Evolutionary conservation across 805 yeast species (phyloP).

Genomic region (Wickerhamiella kurtzmanii): DNA sequence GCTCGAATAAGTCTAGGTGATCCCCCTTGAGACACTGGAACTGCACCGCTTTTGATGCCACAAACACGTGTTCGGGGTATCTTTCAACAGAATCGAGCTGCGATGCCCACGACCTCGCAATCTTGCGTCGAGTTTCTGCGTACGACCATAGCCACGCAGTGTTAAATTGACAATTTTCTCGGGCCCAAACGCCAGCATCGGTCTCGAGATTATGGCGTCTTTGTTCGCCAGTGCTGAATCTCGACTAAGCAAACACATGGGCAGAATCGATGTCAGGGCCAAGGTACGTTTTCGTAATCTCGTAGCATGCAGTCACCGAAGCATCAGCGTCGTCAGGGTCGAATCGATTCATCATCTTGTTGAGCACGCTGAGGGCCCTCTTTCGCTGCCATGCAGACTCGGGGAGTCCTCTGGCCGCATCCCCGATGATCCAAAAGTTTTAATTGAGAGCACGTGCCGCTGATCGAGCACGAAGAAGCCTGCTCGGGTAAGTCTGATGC

Average conservation of each 20-base stretch:
- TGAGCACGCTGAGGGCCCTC: constrained; percentile 68
- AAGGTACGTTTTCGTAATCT: constrained; percentile 46
- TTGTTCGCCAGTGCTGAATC: not conserved
- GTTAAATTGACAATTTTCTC: constrained; percentile 94
- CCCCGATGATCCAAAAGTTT: constrained; percentile 82
- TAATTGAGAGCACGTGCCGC: constrained; percentile 63
- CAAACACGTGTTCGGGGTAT: constrained; percentile 88
- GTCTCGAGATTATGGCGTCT: not conserved
- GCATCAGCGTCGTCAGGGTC: constrained; percentile 48
- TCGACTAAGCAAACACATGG: constrained; percentile 34
- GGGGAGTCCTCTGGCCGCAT: constrained; percentile 78
- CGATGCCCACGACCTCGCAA: constrained; percentile 90
- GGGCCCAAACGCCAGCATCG: constrained; percentile 45
- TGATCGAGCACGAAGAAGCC: constrained; percentile 72
- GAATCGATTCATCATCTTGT: constrained; percentile 69
- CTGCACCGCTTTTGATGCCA: constrained; percentile 93
- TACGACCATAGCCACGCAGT: constrained; percentile 99
- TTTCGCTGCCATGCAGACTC: constrained; percentile 70
- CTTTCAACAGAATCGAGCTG: constrained; percentile 72
- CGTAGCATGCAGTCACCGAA: constrained; percentile 49
- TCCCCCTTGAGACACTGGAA: constrained; percentile 81
- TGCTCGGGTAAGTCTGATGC: constrained; percentile 52
- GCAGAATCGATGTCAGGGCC: constrained; percentile 55
- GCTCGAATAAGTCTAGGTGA: constrained; percentile 65
- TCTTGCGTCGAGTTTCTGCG: constrained; percentile 86